A percentile compares a stretch with the other conserved stretches of the same genome.
phyloP scores from a whole-genome alignment of 805 yeast genomes.

The Pichia pseudocactophila region DNA sequence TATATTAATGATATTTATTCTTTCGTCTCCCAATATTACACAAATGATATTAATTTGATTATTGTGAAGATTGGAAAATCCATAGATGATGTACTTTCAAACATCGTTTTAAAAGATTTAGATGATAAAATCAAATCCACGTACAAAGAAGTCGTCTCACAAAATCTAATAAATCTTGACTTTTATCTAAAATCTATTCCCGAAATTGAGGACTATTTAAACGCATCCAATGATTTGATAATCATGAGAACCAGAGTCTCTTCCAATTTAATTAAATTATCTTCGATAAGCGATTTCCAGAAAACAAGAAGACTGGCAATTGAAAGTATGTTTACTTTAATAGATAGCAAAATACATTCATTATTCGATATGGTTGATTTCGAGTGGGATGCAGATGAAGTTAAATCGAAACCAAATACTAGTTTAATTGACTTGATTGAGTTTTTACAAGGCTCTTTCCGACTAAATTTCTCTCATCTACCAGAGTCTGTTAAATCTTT shows the following conservation, averaged over 20 bases:
- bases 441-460: slow-evolving; percentile 76
- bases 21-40: slow-evolving; percentile 58
- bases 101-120: slow-evolving; percentile 57
- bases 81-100: slow-evolving; percentile 61
- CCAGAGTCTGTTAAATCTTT: slow-evolving; percentile 72
- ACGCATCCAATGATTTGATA: slow-evolving; percentile 27
- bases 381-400: slow-evolving; percentile 59
- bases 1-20: slow-evolving; percentile 54
- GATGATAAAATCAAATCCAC: slow-evolving; percentile 54
- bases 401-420: slow-evolving; percentile 56
- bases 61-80: slow-evolving; percentile 51
- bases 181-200: slow-evolving; percentile 70
- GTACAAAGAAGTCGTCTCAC: slow-evolving; percentile 85
- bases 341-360: slow-evolving; percentile 71
- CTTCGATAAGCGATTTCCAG: slow-evolving; percentile 39
- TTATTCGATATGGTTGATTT: slow-evolving; percentile 78
- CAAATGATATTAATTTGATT: slow-evolving; percentile 50
- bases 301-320: slow-evolving; percentile 59
- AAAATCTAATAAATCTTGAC: slow-evolving; percentile 80
- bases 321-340: slow-evolving; percentile 68
- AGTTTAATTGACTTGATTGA: slow-evolving; percentile 78
- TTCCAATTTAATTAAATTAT: slow-evolving; percentile 26
- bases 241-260: slow-evolving; percentile 27
- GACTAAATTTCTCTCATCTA: slow-evolving; percentile 71
- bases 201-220: slow-evolving; percentile 47